phyloP scores from a whole-genome alignment of 345 rosid species.

The Aegle marmelos region DNA sequence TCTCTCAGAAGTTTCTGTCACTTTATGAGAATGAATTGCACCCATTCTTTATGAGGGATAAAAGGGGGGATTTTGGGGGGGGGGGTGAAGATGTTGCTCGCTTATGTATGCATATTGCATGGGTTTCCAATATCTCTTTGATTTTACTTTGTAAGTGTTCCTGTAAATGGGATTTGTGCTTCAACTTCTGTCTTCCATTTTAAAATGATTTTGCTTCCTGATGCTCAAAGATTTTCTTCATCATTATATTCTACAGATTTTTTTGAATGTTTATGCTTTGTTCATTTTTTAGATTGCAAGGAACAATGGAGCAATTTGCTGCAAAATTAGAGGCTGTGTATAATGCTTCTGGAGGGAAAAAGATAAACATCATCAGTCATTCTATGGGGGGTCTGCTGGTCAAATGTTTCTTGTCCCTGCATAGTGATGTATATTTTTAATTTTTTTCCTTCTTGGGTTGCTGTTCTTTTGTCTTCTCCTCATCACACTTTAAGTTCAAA shows the following conservation, averaged over 20 bases:
- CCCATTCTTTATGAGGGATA: background rate
- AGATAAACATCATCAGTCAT: slow-evolving; percentile 82
- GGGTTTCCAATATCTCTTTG: background rate
- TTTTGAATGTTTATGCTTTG: slow-evolving; percentile 10
- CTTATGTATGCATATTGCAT: background rate
- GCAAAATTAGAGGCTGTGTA: slow-evolving; percentile 62
- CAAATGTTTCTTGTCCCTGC: slow-evolving; percentile 92
- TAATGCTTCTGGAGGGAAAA: slow-evolving; percentile 83
- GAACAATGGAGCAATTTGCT: slow-evolving; percentile 66
- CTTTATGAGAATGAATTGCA: background rate
- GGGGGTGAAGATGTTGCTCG: background rate
- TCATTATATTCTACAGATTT: background rate
- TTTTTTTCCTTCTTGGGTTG: background rate
- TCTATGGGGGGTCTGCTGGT: slow-evolving; percentile 96
- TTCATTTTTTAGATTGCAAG: slow-evolving; percentile 55
- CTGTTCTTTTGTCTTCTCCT: background rate
- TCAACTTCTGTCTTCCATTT: background rate
- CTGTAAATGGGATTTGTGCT: background rate
- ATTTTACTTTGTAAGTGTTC: background rate
- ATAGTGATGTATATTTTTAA: slow-evolving; percentile 52
- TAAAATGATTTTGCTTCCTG: background rate
- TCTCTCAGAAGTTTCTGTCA: background rate
- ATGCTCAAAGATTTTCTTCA: background rate
- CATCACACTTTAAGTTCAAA: background rate
- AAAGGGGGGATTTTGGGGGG: no score